phyloP scores from a whole-genome alignment of 164 flowering plant species.

The Umbilicus rupestris region DNA sequence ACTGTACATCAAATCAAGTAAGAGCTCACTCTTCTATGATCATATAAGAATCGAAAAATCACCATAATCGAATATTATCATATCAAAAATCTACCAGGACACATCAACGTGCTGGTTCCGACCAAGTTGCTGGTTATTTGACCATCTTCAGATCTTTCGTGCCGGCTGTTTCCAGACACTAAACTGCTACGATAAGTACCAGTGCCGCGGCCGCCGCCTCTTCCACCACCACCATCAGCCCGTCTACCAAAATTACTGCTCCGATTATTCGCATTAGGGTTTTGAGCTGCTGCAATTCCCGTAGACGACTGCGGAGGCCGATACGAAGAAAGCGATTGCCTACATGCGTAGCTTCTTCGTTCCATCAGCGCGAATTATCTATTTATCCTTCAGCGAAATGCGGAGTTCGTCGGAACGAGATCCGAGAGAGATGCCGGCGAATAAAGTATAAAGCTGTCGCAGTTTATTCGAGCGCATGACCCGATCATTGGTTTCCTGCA shows the following conservation, averaged over 20 bases:
- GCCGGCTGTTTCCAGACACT: not conserved
- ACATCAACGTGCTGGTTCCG: conserved; percentile 12
- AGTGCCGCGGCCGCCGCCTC: not conserved
- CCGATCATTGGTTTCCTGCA: not conserved
- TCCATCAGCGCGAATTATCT: not conserved
- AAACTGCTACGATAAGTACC: not conserved
- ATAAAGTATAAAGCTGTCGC: too few relatives aligned
- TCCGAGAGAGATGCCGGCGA: not conserved
- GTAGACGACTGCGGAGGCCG: not conserved
- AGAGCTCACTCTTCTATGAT: not conserved
- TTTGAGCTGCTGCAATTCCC: not conserved
- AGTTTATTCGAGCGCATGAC: not conserved
- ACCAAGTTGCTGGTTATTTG: not conserved
- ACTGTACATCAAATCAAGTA: not conserved
- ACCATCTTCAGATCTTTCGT: not conserved
- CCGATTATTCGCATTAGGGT: conserved; percentile 8
- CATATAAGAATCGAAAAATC: not conserved
- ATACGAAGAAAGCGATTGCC: not conserved
- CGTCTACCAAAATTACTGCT: not conserved
- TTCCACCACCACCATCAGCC: not conserved
- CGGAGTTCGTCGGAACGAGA: not conserved
- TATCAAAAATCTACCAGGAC: conserved; percentile 3
- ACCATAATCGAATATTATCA: not conserved
- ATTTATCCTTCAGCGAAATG: too few relatives aligned
- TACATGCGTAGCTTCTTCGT: conserved; percentile 2